A percentile compares a stretch with the other conserved stretches of the same genome.
phyloP scores from a whole-genome alignment of 345 rosid genomes.

The Murraya koenigii region DNA sequence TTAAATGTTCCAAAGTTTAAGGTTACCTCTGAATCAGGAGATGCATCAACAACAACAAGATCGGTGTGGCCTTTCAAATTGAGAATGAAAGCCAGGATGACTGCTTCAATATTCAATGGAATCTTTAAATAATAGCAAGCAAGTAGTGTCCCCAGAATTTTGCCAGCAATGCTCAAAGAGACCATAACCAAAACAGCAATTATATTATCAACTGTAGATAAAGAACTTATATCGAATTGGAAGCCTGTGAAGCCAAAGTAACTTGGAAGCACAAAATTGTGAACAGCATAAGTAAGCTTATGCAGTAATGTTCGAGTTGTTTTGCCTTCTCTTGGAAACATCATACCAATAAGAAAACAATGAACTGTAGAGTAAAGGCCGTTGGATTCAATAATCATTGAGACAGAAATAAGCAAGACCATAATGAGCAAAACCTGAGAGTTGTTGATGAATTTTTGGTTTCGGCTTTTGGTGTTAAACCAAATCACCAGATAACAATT shows the following conservation, averaged over 20 bases:
- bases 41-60: slow-evolving; percentile 36
- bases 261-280: slow-evolving; percentile 70
- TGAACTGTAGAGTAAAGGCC: slow-evolving; percentile 40
- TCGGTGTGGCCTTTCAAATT: slow-evolving; percentile 66
- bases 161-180: slow-evolving; percentile 39
- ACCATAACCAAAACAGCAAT: slow-evolving; percentile 31
- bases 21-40: slow-evolving; percentile 26
- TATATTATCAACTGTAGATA: slow-evolving; percentile 9
- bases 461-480: slow-evolving; percentile 54
- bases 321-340: slow-evolving; percentile 82
- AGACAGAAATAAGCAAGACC: slow-evolving; percentile 32
- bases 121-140: slow-evolving; percentile 50
- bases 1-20: too few species aligned
- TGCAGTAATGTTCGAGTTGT: slow-evolving; percentile 57
- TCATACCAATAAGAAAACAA: slow-evolving; percentile 54
- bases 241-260: slow-evolving; percentile 84
- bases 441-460: slow-evolving; percentile 52
- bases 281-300: slow-evolving; percentile 54
- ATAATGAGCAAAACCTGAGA: slow-evolving; percentile 48
- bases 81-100: slow-evolving; percentile 50
- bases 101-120: slow-evolving; percentile 43
- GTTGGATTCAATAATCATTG: slow-evolving; percentile 40
- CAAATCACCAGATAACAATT: slow-evolving; percentile 55
- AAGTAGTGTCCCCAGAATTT: slow-evolving; percentile 52
- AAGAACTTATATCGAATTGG: slow-evolving; percentile 36